A percentile compares a stretch with the other conserved stretches of the same genome.
These are phyloP conservation scores for Fragilariopsis cylindrus DNA, from an alignment of 108 stramenopile genomes.

Conservation along the genomic window DNA sequence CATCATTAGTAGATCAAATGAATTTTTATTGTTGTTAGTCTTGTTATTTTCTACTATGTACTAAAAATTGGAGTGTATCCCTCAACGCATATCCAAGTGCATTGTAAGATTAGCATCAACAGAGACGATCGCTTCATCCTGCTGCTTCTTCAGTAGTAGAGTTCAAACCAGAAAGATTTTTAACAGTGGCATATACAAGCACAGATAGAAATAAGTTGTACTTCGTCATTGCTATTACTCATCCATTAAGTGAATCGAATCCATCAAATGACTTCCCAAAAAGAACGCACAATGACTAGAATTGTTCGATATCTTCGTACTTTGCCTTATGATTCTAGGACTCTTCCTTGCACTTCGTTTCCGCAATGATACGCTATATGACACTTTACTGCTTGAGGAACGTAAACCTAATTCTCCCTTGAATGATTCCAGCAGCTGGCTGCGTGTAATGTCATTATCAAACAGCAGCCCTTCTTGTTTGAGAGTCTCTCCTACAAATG, in stretches of 20 bases:
- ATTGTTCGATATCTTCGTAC: not conserved
- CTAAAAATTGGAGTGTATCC: too few relatives aligned
- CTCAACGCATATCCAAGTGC: too few relatives aligned
- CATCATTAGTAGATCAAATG: too few relatives aligned
- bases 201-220: too few relatives aligned
- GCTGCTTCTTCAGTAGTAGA: too few relatives aligned
- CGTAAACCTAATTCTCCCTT: constrained; percentile 6
- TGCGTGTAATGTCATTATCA: not conserved
- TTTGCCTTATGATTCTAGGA: not conserved
- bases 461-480: not conserved
- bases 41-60: too few relatives aligned
- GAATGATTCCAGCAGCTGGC: constrained; percentile 5
- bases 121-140: too few relatives aligned
- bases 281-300: constrained; percentile 14
- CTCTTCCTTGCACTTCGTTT: constrained; percentile 1
- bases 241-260: not conserved
- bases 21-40: too few relatives aligned
- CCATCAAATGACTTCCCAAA: constrained; percentile 6
- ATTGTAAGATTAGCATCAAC: too few relatives aligned
- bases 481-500: not conserved
- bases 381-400: not conserved
- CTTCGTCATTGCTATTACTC: too few relatives aligned
- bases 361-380: not conserved
- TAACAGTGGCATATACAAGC: too few relatives aligned
- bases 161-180: too few relatives aligned